Evolutionary conservation across 352 stramenopile genomes (phyloP), one percentile per base, ranked within the genome.

Genomic region (Pythium dissotocum): DNA sequence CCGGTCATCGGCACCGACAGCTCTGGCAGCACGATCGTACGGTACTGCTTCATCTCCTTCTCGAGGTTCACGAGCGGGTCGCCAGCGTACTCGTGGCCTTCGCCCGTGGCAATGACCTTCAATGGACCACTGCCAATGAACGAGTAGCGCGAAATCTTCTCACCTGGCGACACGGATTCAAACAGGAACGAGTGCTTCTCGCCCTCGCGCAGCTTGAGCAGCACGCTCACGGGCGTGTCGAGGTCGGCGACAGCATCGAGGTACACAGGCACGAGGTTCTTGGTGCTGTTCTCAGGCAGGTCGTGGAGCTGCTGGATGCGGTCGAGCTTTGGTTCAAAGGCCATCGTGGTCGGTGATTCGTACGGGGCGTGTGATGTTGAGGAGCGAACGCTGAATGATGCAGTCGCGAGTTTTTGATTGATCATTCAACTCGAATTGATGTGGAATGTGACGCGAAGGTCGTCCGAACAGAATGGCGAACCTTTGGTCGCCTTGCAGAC

Each of bases 101-200:
- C 73, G 53, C 89, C 89, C 13, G 86, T 94, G 9, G 77, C 58
- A 30, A 96, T 60, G 10, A 94, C 79, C 67, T 95, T 93, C 42
- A 94, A 73, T 36, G 89, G 89, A 0, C 83, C 83, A 28, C 84
- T 93, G 55, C 89, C 89, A 67, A 97, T 95, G 77, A 97, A 95
- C 70, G 87, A 95, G 68, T 94, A 97, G 44, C 89, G 89, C 70
- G 84, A 87, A 60, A 95, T 94, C 65, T 92, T 90, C 71, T 97
- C 89, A 58, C 88, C 89, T 0, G 87, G 88, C 3, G 84, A 82
- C 44, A 97, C 85, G 18, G 85, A 94, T 61, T 97, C 89, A 58
- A 96, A 87, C 48, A 97, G 78, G 72, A 97, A 97, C 61, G 83
- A 88, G 75, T 96, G 82, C 75, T 78, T 85, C 72, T 93, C 76